Base-by-base conservation (phyloP, 495 filamentous ascomycete species). In the Podospora australis region DNA sequence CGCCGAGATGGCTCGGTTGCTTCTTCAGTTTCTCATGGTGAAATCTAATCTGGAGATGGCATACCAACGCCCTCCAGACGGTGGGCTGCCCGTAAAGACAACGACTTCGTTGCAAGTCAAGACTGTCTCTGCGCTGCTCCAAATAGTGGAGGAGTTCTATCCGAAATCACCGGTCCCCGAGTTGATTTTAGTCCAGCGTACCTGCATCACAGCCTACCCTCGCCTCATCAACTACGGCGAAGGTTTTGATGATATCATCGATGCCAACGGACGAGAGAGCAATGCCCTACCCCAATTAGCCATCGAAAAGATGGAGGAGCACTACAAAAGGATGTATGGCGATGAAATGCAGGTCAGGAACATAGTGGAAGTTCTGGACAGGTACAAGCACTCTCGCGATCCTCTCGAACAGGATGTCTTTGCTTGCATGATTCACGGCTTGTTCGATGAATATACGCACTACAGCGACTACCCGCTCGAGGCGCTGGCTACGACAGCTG, bases 371-470 rank as follows among this genome's bases (percentile, higher is more conserved):
- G 77, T 84, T 39, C 81, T 99, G 54, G 80, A 86, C 52, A 72
- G 75, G 34, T 90, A 92, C 69, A 96, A 96, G 67, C 78, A 78
- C 29, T 97, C 94, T 0, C 76, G 78, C 20, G 85, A 92, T 44
- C 80, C 88, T 2, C 70, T 79, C 11, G 88, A 95, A 44, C 90
- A 95, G 62, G 92, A 99, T 58, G 73, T 95, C 3, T 99, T 97
- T 62, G 87, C 90, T 10, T 96, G 91, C 66, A 97, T 99, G 92
- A 90, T 99, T 24, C 91, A 96, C 56, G 92, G 92, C 0, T 74
- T 99, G 7, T 96, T 97, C 55, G 92, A 99, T 55, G 92, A 99
- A 67, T 99, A 96, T 62, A 82, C 84, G 38, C 95, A 94, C 63
- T 99, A 95, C 60, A 77, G 83, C 34, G 87, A 90, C 55, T 99